These are phyloP conservation scores for Serendipita sp. DNA, from an alignment of 768 basidiomycete species.

Conservation along the genomic window DNA sequence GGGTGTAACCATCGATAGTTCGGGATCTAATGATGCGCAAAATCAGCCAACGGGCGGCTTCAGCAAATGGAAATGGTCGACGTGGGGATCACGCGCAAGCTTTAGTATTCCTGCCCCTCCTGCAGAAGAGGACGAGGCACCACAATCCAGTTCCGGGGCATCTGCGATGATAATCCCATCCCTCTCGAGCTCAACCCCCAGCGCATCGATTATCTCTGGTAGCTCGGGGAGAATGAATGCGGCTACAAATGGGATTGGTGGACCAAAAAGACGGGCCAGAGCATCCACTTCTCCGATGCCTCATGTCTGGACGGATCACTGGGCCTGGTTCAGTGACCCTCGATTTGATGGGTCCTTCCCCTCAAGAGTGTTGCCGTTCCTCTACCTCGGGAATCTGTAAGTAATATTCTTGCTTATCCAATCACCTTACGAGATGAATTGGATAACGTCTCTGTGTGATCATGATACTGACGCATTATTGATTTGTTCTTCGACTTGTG, in stretches of 20 bases:
- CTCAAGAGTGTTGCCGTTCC: slow-evolving; percentile 76
- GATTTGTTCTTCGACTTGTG: slow-evolving; percentile 14
- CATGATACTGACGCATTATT: neutral
- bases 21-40: neutral
- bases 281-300: slow-evolving; percentile 56
- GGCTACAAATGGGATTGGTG: neutral
- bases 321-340: slow-evolving; percentile 88
- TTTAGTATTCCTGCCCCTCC: slow-evolving; percentile 6
- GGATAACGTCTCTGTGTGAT: neutral
- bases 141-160: slow-evolving; percentile 3
- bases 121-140: slow-evolving; percentile 3
- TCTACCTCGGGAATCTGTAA: slow-evolving; percentile 89
- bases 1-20: slow-evolving; percentile 8
- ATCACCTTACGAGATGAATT: neutral
- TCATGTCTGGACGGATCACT: slow-evolving; percentile 51
- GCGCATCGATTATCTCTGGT: neutral
- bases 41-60: neutral
- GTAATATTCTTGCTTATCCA: slow-evolving; percentile 23
- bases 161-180: slow-evolving; percentile 5
- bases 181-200: slow-evolving; percentile 7
- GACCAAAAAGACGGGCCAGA: slow-evolving; percentile 32
- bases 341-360: slow-evolving; percentile 95
- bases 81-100: slow-evolving; percentile 12
- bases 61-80: slow-evolving; percentile 16
- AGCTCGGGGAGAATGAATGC: neutral